phyloP scores from a whole-genome alignment of 352 stramenopile genomes.

The Phytophthora ohioensis region DNA sequence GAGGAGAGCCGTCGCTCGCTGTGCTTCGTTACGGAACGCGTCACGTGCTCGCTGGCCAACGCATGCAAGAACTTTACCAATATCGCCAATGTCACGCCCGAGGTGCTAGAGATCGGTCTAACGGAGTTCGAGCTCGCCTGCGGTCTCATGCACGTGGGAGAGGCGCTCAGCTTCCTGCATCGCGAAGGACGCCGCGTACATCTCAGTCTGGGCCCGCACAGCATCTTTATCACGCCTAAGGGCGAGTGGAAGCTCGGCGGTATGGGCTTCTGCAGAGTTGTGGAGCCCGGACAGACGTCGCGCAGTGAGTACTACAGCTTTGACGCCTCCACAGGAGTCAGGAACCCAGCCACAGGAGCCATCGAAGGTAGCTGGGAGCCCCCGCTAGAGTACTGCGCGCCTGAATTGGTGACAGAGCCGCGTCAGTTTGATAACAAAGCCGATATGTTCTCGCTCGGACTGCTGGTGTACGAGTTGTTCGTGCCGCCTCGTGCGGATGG shows the following conservation, averaged over 20 bases:
- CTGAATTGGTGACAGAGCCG: conserved; percentile 86
- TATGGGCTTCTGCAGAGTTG: conserved; percentile 89
- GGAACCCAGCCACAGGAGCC: conserved; percentile 59
- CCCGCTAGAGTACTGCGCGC: conserved; percentile 87
- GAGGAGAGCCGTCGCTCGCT: conserved; percentile 88
- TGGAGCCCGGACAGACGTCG: conserved; percentile 84
- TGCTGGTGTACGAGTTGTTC: conserved; percentile 90
- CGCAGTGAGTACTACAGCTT: conserved; percentile 86
- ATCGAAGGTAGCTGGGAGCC: conserved; percentile 83
- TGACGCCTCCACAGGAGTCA: conserved; percentile 57
- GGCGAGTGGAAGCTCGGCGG: conserved; percentile 93
- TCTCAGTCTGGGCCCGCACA: conserved; percentile 85
- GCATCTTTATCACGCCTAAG: conserved; percentile 92
- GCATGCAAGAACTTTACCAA: conserved; percentile 92
- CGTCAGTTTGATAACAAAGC: conserved; percentile 81
- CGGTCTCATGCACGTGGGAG: conserved; percentile 89
- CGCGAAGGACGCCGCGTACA: conserved; percentile 90
- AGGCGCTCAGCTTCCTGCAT: conserved; percentile 92
- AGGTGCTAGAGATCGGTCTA: conserved; percentile 89
- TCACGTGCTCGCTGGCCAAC: conserved; percentile 92
- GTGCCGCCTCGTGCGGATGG: conserved; percentile 79
- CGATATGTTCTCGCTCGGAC: conserved; percentile 89
- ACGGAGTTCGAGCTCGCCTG: conserved; percentile 90
- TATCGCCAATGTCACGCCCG: conserved; percentile 84
- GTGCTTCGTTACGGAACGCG: conserved; percentile 91